These are phyloP conservation scores for Phytophthora quininea DNA, from an alignment of 352 stramenopile genomes.

Conservation along the genomic window DNA sequence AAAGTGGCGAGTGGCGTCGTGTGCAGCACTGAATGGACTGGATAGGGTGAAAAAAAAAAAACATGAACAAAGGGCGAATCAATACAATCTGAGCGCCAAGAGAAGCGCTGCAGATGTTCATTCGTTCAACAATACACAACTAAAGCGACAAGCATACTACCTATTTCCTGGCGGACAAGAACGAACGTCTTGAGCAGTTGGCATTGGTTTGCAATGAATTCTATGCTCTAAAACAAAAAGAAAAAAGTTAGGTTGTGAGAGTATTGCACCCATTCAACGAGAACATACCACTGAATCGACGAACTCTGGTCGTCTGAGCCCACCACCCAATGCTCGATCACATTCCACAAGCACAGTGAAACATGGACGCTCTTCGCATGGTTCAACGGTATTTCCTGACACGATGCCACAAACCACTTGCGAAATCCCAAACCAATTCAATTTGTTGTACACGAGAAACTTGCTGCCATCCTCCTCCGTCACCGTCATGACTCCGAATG, in stretches of 20 bases:
- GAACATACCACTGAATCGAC: not conserved
- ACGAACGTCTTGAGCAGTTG: too few relatives aligned
- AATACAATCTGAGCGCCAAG: not conserved
- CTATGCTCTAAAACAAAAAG: too few relatives aligned
- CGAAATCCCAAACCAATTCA: constrained; percentile 16
- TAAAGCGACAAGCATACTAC: too few relatives aligned
- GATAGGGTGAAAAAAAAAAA: not conserved
- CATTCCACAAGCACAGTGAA: constrained; percentile 5
- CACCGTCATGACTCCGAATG: constrained; percentile 14
- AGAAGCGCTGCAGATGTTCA: too few relatives aligned
- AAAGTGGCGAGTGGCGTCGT: constrained; percentile 81
- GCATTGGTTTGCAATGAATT: too few relatives aligned
- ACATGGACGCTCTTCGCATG: constrained; percentile 5
- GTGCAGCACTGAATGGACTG: constrained; percentile 39
- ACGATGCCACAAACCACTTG: constrained; percentile 8
- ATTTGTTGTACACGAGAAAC: constrained; percentile 15
- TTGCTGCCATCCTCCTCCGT: constrained; percentile 14
- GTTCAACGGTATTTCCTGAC: constrained; percentile 6
- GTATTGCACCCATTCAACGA: not conserved
- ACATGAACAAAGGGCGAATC: not conserved
- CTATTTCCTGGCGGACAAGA: too few relatives aligned
- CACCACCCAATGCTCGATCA: constrained; percentile 7
- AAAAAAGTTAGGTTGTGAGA: too few relatives aligned
- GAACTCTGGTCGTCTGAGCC: not conserved
- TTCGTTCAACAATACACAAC: too few relatives aligned